Conservation (phyloP, 805 yeast genomes). For the Saccharomycopsis fodiens region DNA sequence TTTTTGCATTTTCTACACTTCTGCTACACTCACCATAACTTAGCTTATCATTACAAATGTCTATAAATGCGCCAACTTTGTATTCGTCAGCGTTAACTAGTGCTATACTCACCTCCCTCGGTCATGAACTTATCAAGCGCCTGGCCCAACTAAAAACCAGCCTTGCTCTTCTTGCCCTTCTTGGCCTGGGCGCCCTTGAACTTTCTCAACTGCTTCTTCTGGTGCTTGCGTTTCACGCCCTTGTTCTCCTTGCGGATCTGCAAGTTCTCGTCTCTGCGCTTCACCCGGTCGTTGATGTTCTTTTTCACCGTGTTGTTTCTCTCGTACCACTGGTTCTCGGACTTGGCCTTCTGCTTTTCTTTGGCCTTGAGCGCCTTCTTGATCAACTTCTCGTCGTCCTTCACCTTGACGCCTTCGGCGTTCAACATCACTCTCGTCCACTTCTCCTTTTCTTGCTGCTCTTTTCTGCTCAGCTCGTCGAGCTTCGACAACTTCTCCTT, state of each 20-base stretch:
- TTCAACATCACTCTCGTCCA: constrained; percentile 83
- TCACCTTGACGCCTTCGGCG: constrained; percentile 82
- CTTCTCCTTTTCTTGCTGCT: constrained; percentile 60
- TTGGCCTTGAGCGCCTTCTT: constrained; percentile 80
- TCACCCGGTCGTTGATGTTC: constrained; percentile 63
- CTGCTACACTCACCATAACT: no score
- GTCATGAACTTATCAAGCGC: no score
- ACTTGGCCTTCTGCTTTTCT: constrained; percentile 74
- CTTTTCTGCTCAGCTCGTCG: constrained; percentile 53
- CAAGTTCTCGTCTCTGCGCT: constrained; percentile 89
- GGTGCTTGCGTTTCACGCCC: constrained; percentile 71
- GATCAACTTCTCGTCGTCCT: constrained; percentile 83
- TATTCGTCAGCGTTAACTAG: no score
- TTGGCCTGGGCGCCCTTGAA: constrained; percentile 28
- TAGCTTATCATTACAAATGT: no score
- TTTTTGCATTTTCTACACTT: no score
- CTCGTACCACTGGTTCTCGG: constrained; percentile 89
- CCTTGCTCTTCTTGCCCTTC: constrained; percentile 17
- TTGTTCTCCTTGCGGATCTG: constrained; percentile 79
- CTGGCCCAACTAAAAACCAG: constrained; percentile 19
- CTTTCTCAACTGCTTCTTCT: constrained; percentile 56
- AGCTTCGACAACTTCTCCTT: constrained; percentile 53
- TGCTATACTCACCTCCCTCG: no score
- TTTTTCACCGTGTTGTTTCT: constrained; percentile 75
- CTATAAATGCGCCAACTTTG: no score